phyloP scores from a whole-genome alignment of 306 rosid species.

The Casuarina equisetifolia region DNA sequence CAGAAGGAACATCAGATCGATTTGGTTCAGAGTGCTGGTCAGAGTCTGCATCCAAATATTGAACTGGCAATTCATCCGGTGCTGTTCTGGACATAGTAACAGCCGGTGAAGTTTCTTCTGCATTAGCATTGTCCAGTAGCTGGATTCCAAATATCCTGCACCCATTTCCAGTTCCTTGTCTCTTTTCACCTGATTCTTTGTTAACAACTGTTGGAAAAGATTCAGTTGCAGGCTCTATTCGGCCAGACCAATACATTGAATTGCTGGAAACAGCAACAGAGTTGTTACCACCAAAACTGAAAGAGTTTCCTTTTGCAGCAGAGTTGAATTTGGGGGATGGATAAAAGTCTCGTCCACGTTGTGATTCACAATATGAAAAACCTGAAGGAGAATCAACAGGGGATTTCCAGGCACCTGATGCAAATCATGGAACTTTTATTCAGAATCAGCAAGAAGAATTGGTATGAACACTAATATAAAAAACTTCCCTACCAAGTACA shows the following conservation, averaged over 20 bases:
- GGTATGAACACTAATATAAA: conserved; percentile 16
- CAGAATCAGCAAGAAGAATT: conserved; percentile 19
- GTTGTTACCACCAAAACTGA: conserved; percentile 66
- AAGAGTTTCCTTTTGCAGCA: conserved; percentile 50
- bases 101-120: conserved; percentile 56
- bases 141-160: conserved; percentile 91
- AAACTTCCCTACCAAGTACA: conserved; percentile 50
- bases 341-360: conserved; percentile 62
- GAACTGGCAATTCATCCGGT: conserved; percentile 48
- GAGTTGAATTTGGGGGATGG: conserved; percentile 63
- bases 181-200: conserved; percentile 66
- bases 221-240: conserved; percentile 58
- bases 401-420: conserved; percentile 77
- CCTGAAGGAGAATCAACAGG: conserved; percentile 58
- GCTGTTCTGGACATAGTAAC: conserved; percentile 47
- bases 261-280: conserved; percentile 62
- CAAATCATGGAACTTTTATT: conserved; percentile 20
- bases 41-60: conserved; percentile 66
- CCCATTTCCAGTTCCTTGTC: conserved; percentile 65
- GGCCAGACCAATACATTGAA: conserved; percentile 64
- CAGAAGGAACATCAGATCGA: conserved; percentile 78
- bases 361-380: conserved; percentile 62
- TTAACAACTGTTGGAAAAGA: conserved; percentile 53
- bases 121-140: conserved; percentile 61
- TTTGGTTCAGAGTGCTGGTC: conserved; percentile 88